Percentiles rank a stretch among this genome's conserved stretches.
phyloP scores from a whole-genome alignment of 2,329 filamentous ascomycete genomes.

The Cercospora sp. region DNA sequence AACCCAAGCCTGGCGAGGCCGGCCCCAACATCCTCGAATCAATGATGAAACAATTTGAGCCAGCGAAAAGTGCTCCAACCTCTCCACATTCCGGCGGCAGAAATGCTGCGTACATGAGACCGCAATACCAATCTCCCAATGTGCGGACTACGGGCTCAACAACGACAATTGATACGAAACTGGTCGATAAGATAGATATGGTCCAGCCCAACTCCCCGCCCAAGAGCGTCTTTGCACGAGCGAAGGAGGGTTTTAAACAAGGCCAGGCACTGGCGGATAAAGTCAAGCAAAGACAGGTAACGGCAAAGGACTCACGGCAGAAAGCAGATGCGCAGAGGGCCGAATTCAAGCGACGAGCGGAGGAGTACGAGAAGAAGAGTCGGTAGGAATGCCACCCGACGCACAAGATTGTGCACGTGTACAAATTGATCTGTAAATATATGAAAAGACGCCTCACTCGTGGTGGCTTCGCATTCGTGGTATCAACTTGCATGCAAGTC shows the following conservation, averaged over 20 bases:
- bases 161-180: constrained; percentile 24
- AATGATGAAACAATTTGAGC: neutral
- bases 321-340: constrained; percentile 33
- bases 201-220: constrained; percentile 20
- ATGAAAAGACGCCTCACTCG: neutral
- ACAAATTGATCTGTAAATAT: neutral
- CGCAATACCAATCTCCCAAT: constrained; percentile 26
- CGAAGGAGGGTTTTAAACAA: constrained; percentile 11
- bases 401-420: neutral
- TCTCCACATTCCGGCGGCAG: constrained; percentile 13
- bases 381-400: neutral
- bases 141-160: constrained; percentile 7
- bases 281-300: constrained; percentile 3
- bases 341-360: constrained; percentile 31
- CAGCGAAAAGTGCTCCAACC: neutral
- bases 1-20: constrained; percentile 23
- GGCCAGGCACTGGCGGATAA: neutral
- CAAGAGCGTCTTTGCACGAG: constrained; percentile 17
- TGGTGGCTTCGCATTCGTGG: neutral
- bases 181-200: constrained; percentile 27
- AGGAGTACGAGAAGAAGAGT: constrained; percentile 30
- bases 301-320: constrained; percentile 24
- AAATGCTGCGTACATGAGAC: constrained; percentile 27
- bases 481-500: neutral
- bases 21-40: neutral